Base-by-base conservation (phyloP, 805 yeast species). In the Myxozyma neglecta region DNA sequence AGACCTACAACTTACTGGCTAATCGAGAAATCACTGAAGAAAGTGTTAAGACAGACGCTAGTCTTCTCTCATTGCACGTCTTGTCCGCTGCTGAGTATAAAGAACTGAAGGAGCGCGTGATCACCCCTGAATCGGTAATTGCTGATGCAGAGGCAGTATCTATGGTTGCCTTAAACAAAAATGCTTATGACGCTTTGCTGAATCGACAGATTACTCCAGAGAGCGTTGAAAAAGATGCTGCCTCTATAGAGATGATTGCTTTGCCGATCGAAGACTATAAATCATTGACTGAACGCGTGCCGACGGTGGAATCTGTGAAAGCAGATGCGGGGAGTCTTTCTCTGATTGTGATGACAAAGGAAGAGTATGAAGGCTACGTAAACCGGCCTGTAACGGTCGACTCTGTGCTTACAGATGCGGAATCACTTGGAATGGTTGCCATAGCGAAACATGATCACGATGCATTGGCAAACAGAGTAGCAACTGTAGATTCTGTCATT, bases 231-330 rank as follows among this genome's bases (percentile, higher is more conserved):
- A 44, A 52, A 4, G 63, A 55, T 24, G 59, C 59, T 8, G 47
- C 52, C 7, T 35, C n/a, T 3, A 39, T 55, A 14, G 54, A 59
- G 32, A 53, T 61, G 59, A 46, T 20, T 29, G 59, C 58, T 6
- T 20, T 57, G 36, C 68, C 74, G 4, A 47, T 52, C 0, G 71
- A 61, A 2, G 75, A 72, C n/a, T 68, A 67, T 47, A 64, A 71
- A 7, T 64, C 63, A 8, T 56, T 71, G 14, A 11, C 18, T 16
- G 18, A 47, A 14, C 53, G 53, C 32, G 14, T 34, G 40, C 34
- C 46, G 9, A 48, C 54, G 6, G 39, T 9, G 36, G 64, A 63
- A 20, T 37, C 53, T 14, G 39, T 60, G 14, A 6, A 43, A 10
- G 48, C 53, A 9, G 63, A 56, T 24, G 56, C 63, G 9, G 46